Percentiles rank a stretch among this genome's conserved stretches.
Evolutionary conservation across 495 filamentous ascomycete genomes (phyloP).

Genomic region (Aspergillus homomorphus): DNA sequence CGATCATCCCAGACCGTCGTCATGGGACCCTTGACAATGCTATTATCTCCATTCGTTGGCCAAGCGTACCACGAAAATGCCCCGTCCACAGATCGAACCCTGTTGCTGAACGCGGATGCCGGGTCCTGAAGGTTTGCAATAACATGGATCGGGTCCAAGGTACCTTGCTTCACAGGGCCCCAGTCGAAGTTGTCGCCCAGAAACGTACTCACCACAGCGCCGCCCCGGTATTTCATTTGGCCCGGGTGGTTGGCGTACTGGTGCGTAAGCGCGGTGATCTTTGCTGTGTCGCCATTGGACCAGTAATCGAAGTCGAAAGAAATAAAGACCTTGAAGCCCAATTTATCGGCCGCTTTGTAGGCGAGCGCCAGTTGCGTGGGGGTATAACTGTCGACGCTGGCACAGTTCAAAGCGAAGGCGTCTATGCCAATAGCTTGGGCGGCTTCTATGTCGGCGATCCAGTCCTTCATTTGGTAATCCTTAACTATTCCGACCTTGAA

Average conservation of each 20-base stretch:
- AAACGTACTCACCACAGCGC: conserved; percentile 37
- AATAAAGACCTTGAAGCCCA: conserved; percentile 44
- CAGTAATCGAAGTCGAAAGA: conserved; percentile 44
- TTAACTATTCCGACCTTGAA: conserved; percentile 31
- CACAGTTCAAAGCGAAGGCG: conserved; percentile 46
- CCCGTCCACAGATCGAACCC: conserved; percentile 17
- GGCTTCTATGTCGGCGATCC: conserved; percentile 35
- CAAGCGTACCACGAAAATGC: conserved; percentile 33
- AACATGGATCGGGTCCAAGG: conserved; percentile 22
- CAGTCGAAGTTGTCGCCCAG: conserved; percentile 33
- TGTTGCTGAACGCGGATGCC: not conserved
- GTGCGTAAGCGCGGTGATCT: conserved; percentile 33
- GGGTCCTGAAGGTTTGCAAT: conserved; percentile 32
- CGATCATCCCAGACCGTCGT: conserved; percentile 31
- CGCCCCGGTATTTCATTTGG: conserved; percentile 34
- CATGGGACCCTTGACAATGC: conserved; percentile 29
- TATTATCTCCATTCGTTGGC: conserved; percentile 34
- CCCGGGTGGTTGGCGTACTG: conserved; percentile 31
- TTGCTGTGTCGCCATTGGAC: conserved; percentile 28
- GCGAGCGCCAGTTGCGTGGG: conserved; percentile 36
- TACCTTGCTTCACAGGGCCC: conserved; percentile 25
- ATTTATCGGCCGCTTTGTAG: conserved; percentile 36
- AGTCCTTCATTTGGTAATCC: conserved; percentile 27
- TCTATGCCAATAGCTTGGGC: conserved; percentile 44
- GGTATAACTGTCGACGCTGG: conserved; percentile 35